A percentile compares a stretch with the other conserved stretches of the same genome.
phyloP scores from a whole-genome alignment of 1,139 yeast species.

The Lodderomyces margitis region DNA sequence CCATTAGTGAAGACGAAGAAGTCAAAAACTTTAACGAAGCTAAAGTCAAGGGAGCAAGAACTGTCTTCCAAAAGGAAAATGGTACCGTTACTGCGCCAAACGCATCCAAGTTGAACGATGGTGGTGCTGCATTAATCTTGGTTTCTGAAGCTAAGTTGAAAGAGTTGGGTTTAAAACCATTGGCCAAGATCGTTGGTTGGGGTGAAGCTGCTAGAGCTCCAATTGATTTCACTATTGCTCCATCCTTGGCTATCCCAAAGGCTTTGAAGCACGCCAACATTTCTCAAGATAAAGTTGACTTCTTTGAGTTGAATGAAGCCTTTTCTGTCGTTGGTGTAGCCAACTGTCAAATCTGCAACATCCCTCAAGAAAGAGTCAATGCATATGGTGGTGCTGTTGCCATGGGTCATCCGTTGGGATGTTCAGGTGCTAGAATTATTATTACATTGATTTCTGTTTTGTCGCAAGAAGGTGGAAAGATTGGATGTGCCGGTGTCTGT shows the following conservation, averaged over 20 bases:
- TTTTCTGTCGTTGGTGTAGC: slow-evolving; percentile 95
- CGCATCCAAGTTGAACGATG: slow-evolving; percentile 94
- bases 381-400: slow-evolving; percentile 99
- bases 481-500: slow-evolving; percentile 94
- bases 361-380: slow-evolving; percentile 72
- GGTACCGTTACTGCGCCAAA: slow-evolving; percentile 98
- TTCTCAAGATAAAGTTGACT: slow-evolving; percentile 58
- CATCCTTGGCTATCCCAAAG: slow-evolving; percentile 90
- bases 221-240: slow-evolving; percentile 91
- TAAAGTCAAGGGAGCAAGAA: slow-evolving; percentile 76
- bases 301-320: slow-evolving; percentile 93
- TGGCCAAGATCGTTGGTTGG: slow-evolving; percentile 89
- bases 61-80: slow-evolving; percentile 87
- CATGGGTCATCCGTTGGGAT: slow-evolving; percentile 94
- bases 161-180: slow-evolving; percentile 82
- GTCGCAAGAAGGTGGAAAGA: slow-evolving; percentile 78
- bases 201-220: slow-evolving; percentile 98
- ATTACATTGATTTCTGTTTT: slow-evolving; percentile 79
- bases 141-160: slow-evolving; percentile 79
- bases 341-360: slow-evolving; percentile 68
- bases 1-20: slow-evolving; percentile 73
- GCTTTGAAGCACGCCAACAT: slow-evolving; percentile 86
- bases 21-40: slow-evolving; percentile 69
- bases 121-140: slow-evolving; percentile 91
- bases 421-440: slow-evolving; percentile 94